Evolutionary conservation across 495 filamentous ascomycete species (phyloP).

Genomic region (Penicillium tannophilum): DNA sequence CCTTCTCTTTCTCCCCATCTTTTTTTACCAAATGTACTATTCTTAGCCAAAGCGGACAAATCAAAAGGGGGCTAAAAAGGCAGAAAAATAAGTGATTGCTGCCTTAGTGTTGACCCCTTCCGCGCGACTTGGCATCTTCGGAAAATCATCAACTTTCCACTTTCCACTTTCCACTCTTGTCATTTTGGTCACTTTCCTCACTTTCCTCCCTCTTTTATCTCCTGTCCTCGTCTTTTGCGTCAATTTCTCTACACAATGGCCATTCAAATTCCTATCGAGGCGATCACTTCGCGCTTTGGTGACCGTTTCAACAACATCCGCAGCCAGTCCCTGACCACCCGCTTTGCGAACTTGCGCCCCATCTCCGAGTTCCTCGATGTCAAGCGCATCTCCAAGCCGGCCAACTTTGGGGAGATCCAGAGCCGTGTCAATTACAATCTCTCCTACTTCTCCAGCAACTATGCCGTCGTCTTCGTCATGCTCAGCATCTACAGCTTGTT

Average conservation of each 20-base stretch:
- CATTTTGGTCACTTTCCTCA: constrained; percentile 12
- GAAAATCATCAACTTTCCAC: constrained; percentile 1
- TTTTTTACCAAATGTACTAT: not conserved
- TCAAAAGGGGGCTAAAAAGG: not conserved
- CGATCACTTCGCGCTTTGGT: constrained; percentile 83
- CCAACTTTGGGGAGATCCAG: constrained; percentile 87
- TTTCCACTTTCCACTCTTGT: constrained; percentile 13
- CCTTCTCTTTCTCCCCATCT: not conserved
- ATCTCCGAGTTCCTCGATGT: constrained; percentile 93
- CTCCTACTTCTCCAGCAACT: constrained; percentile 97
- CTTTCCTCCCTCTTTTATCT: constrained; percentile 10
- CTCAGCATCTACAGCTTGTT: constrained; percentile 93
- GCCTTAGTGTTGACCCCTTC: not conserved
- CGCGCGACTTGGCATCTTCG: constrained; percentile 7
- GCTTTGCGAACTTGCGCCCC: constrained; percentile 92
- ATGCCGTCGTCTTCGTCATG: constrained; percentile 90
- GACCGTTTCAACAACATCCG: constrained; percentile 77
- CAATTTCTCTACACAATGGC: constrained; percentile 60
- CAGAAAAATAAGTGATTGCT: not conserved
- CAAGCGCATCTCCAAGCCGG: constrained; percentile 92
- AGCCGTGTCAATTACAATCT: constrained; percentile 97
- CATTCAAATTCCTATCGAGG: constrained; percentile 88
- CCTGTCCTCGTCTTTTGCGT: constrained; percentile 5
- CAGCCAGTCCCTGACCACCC: constrained; percentile 70
- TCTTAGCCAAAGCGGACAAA: not conserved